phyloP scores from a whole-genome alignment of 106 monocot species.

The Dendrobium chrysotoxum region DNA sequence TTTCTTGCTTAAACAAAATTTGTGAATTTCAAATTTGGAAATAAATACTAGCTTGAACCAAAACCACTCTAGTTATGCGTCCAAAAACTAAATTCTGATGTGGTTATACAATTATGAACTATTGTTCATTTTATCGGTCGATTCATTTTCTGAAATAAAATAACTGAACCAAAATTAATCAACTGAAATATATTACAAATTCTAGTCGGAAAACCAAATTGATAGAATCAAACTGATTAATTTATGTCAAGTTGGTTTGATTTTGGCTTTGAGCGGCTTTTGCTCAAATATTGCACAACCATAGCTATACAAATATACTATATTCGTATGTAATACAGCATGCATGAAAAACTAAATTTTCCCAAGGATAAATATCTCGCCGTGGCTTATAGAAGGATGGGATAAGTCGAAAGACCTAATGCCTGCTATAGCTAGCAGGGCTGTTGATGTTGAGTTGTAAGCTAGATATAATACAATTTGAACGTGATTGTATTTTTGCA shows the following conservation, averaged over 20 bases:
- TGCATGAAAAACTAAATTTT: too few species aligned
- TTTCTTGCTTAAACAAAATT: too few species aligned
- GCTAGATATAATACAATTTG: neutral
- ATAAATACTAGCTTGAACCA: too few species aligned
- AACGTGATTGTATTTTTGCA: neutral
- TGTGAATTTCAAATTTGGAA: too few species aligned
- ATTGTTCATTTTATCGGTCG: neutral
- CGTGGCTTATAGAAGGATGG: neutral
- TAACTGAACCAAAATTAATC: neutral
- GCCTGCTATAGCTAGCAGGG: neutral
- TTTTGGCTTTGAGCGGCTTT: neutral
- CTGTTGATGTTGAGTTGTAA: neutral
- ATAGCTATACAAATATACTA: neutral
- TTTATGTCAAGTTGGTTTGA: neutral
- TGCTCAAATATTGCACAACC: neutral
- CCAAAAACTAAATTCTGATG: too few species aligned
- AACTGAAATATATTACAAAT: neutral
- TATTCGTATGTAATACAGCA: neutral
- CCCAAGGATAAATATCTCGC: neutral
- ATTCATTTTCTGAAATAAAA: neutral
- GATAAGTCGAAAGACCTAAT: neutral
- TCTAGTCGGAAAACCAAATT: neutral
- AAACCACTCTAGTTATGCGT: too few species aligned
- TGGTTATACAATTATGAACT: too few species aligned
- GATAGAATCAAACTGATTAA: neutral